Conservation (phyloP, 768 basidiomycete genomes). For the Auriscalpium microsporum region DNA sequence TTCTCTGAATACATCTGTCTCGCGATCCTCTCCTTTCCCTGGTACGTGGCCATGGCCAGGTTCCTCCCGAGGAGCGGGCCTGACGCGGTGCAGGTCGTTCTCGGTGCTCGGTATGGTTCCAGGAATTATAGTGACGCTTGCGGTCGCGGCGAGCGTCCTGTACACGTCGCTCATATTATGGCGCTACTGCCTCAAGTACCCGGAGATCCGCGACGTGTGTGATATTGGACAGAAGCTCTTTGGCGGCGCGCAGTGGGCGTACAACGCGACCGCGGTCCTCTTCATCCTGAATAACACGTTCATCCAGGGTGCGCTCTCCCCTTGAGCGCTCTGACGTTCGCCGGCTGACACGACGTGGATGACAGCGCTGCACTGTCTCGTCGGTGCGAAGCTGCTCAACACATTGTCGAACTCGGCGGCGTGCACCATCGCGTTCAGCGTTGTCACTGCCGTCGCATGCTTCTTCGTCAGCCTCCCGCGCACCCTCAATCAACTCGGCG, state of each 20-base stretch:
- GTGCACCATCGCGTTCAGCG: conserved; percentile 33
- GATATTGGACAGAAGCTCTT: conserved; percentile 43
- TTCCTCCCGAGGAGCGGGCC: no score
- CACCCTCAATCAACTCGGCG: conserved; percentile 34
- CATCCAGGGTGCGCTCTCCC: conserved; percentile 32
- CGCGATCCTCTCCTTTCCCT: conserved; percentile 24
- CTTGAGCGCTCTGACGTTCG: background rate
- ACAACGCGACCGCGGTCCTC: conserved; percentile 42
- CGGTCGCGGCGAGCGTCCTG: conserved; percentile 29
- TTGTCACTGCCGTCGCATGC: conserved; percentile 29
- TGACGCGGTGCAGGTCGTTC: conserved; percentile 25
- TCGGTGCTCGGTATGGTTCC: conserved; percentile 38
- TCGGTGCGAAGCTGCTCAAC: conserved; percentile 39
- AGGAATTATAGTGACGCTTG: conserved; percentile 32
- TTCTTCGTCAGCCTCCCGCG: conserved; percentile 37
- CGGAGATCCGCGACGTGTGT: conserved; percentile 41
- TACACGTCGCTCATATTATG: conserved; percentile 43
- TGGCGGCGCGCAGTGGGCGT: conserved; percentile 37
- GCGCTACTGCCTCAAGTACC: conserved; percentile 41
- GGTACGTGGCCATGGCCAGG: conserved; percentile 1
- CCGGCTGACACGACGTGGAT: background rate
- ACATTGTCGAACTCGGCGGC: conserved; percentile 33
- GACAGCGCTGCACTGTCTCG: conserved; percentile 35
- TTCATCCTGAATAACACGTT: conserved; percentile 49
- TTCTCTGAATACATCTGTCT: conserved; percentile 41